Evolutionary conservation across 352 stramenopile genomes (phyloP), one percentile per base, ranked within the genome.

Genomic region (Globisporangium cederbergense): DNA sequence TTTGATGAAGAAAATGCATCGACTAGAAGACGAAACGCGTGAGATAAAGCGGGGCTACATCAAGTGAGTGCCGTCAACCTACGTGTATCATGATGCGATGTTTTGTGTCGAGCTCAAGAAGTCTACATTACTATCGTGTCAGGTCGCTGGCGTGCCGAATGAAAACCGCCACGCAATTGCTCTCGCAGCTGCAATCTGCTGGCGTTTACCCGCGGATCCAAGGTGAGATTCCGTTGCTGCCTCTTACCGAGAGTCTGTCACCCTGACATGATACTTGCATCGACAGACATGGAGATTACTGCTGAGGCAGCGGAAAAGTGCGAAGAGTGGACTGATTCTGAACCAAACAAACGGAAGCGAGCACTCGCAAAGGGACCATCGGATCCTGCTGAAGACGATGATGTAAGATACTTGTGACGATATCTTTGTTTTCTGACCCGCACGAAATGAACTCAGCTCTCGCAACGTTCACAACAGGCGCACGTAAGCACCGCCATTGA

Each of bases 21-120:
- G 72, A 8, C 45, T 89, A 7, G 72, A 88, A 64, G 47, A 61
- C 1, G 73, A 62, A 6, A 75, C 71, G 40, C 61, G 68, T 16
- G 70, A 72, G 28, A 57, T 75, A 30, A 91, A 93, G 66, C 68
- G 81, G 40, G 57, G 77, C 20, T 92, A 92, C 62, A 79, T 86
- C 58, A 64, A 69, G 79, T 90, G 64, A 30, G 63, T 45, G 11
- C 3, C 25, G 18, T 16, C 14, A 38, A 16, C 10, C 30, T 45
- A 18, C 10, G 10, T 67, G 32, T 3, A 4, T 20, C 28, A 20
- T 25, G 8, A 42, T 43, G 16, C n/a, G 18, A 54, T 42, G 30
- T 16, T 5, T 3, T 56, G 36, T 51, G 43, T 16, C 11, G 55
- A 1, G 5, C 6, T 38, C 42, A 56, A 13, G 16, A 13, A 30